Evolutionary conservation across 1,284 basidiomycete species (phyloP).

Genomic region (Ceratobasidium sp.): DNA sequence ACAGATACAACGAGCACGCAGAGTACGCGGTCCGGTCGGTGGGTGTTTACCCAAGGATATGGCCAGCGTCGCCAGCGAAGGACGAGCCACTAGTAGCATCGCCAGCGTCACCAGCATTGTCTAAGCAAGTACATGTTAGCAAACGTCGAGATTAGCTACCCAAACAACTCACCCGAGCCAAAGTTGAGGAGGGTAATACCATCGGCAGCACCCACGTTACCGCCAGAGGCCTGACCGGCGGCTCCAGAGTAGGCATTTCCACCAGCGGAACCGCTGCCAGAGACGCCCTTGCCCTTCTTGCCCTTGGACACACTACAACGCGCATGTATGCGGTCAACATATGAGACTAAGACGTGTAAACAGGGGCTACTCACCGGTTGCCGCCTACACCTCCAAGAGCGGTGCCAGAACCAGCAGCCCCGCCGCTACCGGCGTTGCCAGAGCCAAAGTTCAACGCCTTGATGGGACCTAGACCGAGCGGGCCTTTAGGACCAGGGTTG

Average conservation of each 20-base stretch:
- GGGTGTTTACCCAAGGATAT: constrained; percentile 19
- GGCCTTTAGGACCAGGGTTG: constrained; percentile 43
- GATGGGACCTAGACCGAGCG: constrained; percentile 49
- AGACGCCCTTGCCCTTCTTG: constrained; percentile 26
- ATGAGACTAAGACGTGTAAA: neutral
- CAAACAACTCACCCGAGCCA: constrained; percentile 21
- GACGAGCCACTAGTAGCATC: constrained; percentile 28
- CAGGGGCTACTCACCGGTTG: constrained; percentile 16
- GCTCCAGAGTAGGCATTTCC: constrained; percentile 28
- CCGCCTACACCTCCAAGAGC: constrained; percentile 48
- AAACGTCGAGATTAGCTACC: neutral
- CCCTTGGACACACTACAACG: constrained; percentile 24
- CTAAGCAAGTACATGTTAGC: constrained; percentile 13
- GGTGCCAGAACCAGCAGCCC: constrained; percentile 49
- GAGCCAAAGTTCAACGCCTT: constrained; percentile 51
- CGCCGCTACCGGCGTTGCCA: constrained; percentile 51
- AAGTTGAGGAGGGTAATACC: constrained; percentile 35
- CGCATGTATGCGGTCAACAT: constrained; percentile 14
- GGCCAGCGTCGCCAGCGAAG: constrained; percentile 29
- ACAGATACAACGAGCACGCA: constrained; percentile 28
- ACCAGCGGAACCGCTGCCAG: constrained; percentile 34
- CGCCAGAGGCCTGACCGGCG: constrained; percentile 27
- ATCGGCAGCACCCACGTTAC: neutral
- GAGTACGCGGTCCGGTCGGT: neutral
- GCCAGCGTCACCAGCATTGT: constrained; percentile 27